Conservation (phyloP, 805 yeast species). For the Pachysolen tannophilus region DNA sequence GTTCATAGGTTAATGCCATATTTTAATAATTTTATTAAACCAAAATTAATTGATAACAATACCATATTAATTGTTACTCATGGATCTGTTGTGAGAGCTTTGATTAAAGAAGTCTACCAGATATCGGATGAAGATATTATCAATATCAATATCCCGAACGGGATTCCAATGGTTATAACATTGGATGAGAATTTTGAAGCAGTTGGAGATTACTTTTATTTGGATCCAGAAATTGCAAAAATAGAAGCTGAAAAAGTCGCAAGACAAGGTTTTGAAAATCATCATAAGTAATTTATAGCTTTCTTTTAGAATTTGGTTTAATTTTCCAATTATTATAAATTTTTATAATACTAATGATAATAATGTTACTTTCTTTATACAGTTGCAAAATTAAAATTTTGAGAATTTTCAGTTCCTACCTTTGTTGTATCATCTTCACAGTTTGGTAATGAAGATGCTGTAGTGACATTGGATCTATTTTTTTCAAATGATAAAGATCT, state of each 20-base stretch:
- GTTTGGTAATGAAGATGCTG: no score
- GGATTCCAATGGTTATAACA: conserved; percentile 68
- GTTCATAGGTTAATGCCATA: conserved; percentile 59
- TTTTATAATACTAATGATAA: no score
- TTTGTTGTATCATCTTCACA: no score
- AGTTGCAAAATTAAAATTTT: no score
- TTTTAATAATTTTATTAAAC: conserved; percentile 41
- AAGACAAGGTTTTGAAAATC: conserved; percentile 53
- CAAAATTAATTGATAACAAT: conserved; percentile 39
- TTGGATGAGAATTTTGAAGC: conserved; percentile 44
- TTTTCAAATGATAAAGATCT: no score
- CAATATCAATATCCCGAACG: conserved; percentile 73
- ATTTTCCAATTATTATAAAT: no score
- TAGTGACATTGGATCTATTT: no score
- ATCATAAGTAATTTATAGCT: no score
- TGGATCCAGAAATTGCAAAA: conserved; percentile 76
- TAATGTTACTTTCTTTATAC: no score
- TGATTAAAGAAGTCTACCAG: conserved; percentile 58
- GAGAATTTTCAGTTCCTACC: no score
- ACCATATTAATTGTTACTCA: conserved; percentile 68
- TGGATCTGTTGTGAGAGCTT: conserved; percentile 75
- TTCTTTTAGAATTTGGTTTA: no score
- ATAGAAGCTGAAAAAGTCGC: conserved; percentile 76
- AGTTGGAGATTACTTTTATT: conserved; percentile 50
- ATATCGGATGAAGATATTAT: conserved; percentile 65